Base-by-base conservation (phyloP, 192 early-diverging fungal genomes). In the Coemansia sp. region DNA sequence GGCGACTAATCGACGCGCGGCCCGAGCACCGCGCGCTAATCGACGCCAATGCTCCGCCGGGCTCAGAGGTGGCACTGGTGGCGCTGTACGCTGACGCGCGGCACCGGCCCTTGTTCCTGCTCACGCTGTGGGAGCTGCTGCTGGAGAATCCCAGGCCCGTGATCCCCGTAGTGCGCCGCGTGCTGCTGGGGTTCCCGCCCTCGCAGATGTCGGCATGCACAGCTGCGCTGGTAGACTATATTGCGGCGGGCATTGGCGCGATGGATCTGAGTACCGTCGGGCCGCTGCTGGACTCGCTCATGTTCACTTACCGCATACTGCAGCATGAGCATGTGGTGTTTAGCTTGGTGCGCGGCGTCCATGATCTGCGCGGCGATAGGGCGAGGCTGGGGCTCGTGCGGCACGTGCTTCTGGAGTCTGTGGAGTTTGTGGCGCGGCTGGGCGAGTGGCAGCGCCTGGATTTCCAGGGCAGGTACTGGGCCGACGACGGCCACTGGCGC, bases 131-230 rank as follows among this genome's bases (percentile, higher is more conserved):
- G 92, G 73, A 85, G 65, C 78, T 84, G 48, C 70, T 82, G 45
- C 46, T 27, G 10, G 38, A 45, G 48, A 41, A 31, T 17, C 62
- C 66, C 5, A 17, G 62, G 31, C 62, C 62, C 32, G 81, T 68
- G 69, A 63, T 74, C 51, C 66, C 64, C 61, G 76, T 85, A 15
- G 82, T 90, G 48, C 87, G 90, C 27, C 89, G 89, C 5, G 79
- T 90, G 59, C 73, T 93, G 64, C 83, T 90, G 58, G 69, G 82
- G 44, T 89, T 93, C 78, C 88, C 90, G 19, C 86, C 87, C 51
- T 85, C 90, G 21, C 82, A 87, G 68, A 88, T 93, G 86, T 85
- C 90, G 17, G 85, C 89, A 5, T 87, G 87, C 70, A 89, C 90
- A 21, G 80, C 87, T 10, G 80, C 87, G 38, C 84, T 93, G 42